Evolutionary conservation across 208 protist species (phyloP), one percentile per base, ranked within the genome.

Genomic region (Trypanosoma avium): DNA sequence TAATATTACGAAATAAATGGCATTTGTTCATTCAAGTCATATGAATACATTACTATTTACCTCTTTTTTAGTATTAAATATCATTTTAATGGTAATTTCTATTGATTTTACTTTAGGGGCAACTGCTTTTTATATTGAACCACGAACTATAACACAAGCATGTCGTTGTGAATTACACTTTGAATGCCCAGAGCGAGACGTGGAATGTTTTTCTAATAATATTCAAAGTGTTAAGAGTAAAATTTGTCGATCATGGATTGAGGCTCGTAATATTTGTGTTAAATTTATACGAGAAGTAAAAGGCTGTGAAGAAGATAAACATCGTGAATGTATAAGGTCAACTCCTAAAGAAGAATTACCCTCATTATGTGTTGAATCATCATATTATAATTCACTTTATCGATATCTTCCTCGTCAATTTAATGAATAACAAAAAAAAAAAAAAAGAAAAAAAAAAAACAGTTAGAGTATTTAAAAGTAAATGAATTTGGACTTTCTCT

Each of bases 371-470:
- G 27, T 35, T 13, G 27, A 54, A 0, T 77, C 70, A 1, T 64
- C 69, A 15, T 83, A 83, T 58, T 83, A 75, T 69, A 57, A 50
- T 24, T 79, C 73, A 3, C 55, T 83, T 4, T 73, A 40, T 55
- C 56, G 66, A 15, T 63, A 64, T 35, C 35, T 57, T 6, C 69
- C 63, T 15, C 67, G 72, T 10, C 56, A 53, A 33, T 61, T 79
- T 42, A 8, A n/a, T 1, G 17, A 1, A 15, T 42, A 15, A 42
- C 1, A 8, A n/a, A 42, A 42, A 9, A n/a, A 42, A 8, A 22
- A 19, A 36, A 29, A 36, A 4, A 55, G 27, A 35, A 55, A 17
- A 36, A 55, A 35, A 55, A 36, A 15, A 8, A 3, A 42, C 24
- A 36, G 13, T 29, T 33, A 42, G 17, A 26, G 9, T 24, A 9